Base-by-base conservation (phyloP, 495 filamentous ascomycete genomes). In the Cenococcum geophilum region DNA sequence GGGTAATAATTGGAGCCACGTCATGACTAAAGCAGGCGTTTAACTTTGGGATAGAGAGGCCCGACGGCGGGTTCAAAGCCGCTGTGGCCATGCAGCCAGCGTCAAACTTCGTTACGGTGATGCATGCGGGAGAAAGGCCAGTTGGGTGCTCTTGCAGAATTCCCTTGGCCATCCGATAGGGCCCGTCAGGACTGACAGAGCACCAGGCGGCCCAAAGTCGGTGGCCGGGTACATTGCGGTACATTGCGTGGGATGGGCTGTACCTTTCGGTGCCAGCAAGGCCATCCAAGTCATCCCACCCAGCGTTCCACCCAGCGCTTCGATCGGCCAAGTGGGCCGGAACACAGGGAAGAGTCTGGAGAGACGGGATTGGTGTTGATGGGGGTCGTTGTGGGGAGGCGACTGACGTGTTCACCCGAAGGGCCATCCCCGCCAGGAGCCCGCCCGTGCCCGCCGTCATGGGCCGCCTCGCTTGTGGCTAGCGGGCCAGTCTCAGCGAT, bases 1-100 rank as follows among this genome's bases (percentile, higher is more conserved):
- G 18, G 12, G 18, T 32, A 52, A 32, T 52, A 52, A 52, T 52
- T 52, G 49, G 49, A 45, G 49, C 49, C 49, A 52, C 49, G 49
- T 52, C 49, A 52, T 6, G 25, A 20, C 14, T 1, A 52, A 32
- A 32, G 20, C 49, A 23, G 1, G 49, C 49, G 14, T 23, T 52
- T 52, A 20, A 32, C 20, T 52, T 25, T 16, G 22, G 8, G 49
- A 52, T 52, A 20, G 21, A 18, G 23, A 52, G 12, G 49, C 21
- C 49, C 25, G 18, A 32, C 16, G 16, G 49, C 23, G 49, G 49
- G 49, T 9, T 52, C 22, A 2, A 23, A 52, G 49, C 49, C 21
- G 21, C 21, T 23, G 25, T 52, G 21, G 21, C 25, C 49, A 52
- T 52, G 49, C 49, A 52, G 49, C 49, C 49, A 16, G 23, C 49